A percentile compares a stretch with the other conserved stretches of the same genome.
These are phyloP conservation scores for Stagonosporopsis cucurbitacearum DNA, from an alignment of 2,329 filamentous ascomycete genomes.

Conservation along the genomic window DNA sequence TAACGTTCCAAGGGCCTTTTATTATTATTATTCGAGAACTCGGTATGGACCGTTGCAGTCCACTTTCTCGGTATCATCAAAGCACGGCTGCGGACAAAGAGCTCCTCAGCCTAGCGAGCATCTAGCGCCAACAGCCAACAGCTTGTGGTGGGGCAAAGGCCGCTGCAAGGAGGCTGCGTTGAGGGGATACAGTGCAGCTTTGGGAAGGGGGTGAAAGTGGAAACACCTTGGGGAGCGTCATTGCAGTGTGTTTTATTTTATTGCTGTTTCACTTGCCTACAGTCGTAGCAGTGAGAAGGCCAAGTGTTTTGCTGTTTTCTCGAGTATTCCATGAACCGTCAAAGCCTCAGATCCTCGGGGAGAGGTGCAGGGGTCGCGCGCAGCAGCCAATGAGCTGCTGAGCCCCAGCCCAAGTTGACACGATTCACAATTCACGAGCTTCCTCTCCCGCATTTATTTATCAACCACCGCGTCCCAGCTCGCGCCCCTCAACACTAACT, in stretches of 20 bases:
- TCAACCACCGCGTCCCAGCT: constrained; percentile 31
- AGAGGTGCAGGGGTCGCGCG: constrained; percentile 9
- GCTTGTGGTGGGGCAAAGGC: constrained; percentile 2
- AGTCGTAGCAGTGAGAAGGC: constrained; percentile 6
- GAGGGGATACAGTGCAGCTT: neutral
- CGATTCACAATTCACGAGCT: constrained; percentile 32
- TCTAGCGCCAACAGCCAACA: constrained; percentile 11
- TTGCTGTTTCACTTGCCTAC: constrained; percentile 1
- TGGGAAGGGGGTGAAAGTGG: neutral
- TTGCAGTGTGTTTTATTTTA: neutral
- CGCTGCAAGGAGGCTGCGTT: constrained; percentile 9
- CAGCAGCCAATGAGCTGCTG: constrained; percentile 14
- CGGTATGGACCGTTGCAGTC: no score
- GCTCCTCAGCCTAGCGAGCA: constrained; percentile 18
- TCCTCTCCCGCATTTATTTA: constrained; percentile 34
- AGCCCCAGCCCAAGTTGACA: constrained; percentile 19
- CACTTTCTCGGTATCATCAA: no score
- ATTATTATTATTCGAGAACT: no score
- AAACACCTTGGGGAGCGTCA: constrained; percentile 1
- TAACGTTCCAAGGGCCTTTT: no score
- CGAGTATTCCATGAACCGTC: constrained; percentile 10
- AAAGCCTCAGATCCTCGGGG: constrained; percentile 8
- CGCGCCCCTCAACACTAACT: constrained; percentile 26
- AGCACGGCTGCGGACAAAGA: constrained; percentile 13
- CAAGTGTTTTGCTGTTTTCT: constrained; percentile 17